Evolutionary conservation across 306 rosid species (phyloP).

Genomic region (Begonia fuchsioides): DNA sequence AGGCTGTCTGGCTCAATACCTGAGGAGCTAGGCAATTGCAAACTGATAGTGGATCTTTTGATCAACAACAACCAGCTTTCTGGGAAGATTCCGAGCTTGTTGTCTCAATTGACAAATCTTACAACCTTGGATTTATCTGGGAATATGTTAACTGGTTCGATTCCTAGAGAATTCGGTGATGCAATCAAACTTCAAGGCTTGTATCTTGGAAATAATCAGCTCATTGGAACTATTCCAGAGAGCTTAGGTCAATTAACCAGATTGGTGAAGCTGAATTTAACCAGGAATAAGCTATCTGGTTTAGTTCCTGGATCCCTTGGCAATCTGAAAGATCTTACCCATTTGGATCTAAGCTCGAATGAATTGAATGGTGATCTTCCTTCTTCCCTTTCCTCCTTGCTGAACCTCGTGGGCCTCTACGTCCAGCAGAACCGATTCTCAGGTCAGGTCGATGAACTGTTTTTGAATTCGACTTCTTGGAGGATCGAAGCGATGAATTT

Average conservation of each 20-base stretch:
- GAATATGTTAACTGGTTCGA: slow-evolving; percentile 63
- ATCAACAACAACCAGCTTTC: slow-evolving; percentile 60
- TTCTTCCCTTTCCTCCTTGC: slow-evolving; percentile 51
- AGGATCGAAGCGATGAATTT: slow-evolving; percentile 75
- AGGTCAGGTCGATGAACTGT: slow-evolving; percentile 41
- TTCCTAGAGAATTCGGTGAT: slow-evolving; percentile 58
- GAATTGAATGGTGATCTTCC: slow-evolving; percentile 70
- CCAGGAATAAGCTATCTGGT: slow-evolving; percentile 60
- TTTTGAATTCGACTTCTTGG: slow-evolving; percentile 61
- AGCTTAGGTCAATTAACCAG: slow-evolving; percentile 45
- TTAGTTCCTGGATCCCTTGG: slow-evolving; percentile 50
- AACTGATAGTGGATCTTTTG: slow-evolving; percentile 53
- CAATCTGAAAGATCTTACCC: slow-evolving; percentile 53
- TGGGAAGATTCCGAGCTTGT: slow-evolving; percentile 58
- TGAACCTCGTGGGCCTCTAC: slow-evolving; percentile 56
- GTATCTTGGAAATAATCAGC: slow-evolving; percentile 60
- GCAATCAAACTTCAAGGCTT: slow-evolving; percentile 74
- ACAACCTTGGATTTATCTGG: slow-evolving; percentile 84
- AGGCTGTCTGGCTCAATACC: slow-evolving; percentile 78
- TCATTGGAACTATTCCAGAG: slow-evolving; percentile 45
- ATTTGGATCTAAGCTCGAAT: slow-evolving; percentile 67
- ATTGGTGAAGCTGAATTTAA: slow-evolving; percentile 86
- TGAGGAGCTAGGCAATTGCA: slow-evolving; percentile 56
- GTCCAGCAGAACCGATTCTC: slow-evolving; percentile 73
- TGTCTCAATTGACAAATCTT: slow-evolving; percentile 48